These are phyloP conservation scores for Neospermospora avenae DNA, from an alignment of 2,329 filamentous ascomycete genomes.

Conservation along the genomic window DNA sequence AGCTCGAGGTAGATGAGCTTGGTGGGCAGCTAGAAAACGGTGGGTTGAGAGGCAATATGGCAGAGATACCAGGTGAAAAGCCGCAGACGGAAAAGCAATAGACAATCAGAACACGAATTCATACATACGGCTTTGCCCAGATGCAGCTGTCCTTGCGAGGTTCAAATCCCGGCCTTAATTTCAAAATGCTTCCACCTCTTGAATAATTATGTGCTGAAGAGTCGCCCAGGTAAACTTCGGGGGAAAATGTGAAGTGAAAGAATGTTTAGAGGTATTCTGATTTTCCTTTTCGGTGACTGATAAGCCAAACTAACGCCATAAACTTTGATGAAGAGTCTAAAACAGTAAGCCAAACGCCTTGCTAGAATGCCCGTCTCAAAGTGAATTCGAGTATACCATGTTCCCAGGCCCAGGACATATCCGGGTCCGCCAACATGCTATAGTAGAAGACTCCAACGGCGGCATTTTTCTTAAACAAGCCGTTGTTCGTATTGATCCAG, in stretches of 20 bases:
- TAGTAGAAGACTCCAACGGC: neutral
- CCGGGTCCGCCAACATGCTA: neutral
- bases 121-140: too few relatives aligned
- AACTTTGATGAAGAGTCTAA: neutral
- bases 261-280: neutral
- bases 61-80: neutral
- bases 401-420: neutral
- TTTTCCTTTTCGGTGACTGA: neutral
- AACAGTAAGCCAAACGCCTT: slow-evolving; percentile 10
- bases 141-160: too few relatives aligned
- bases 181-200: too few relatives aligned
- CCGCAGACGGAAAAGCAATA: too few relatives aligned
- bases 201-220: too few relatives aligned
- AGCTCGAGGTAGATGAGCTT: neutral
- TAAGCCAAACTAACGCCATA: neutral
- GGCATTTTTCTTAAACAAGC: too few relatives aligned
- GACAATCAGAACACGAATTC: too few relatives aligned
- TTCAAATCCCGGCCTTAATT: too few relatives aligned
- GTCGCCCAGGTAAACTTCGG: too few relatives aligned
- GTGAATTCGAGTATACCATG: too few relatives aligned
- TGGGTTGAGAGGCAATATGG: neutral
- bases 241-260: too few relatives aligned
- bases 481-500: too few relatives aligned
- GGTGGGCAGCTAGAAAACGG: neutral
- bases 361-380: slow-evolving; percentile 20